Base-by-base conservation (phyloP, 352 stramenopile genomes). In the Halophytophthora batemanensis region DNA sequence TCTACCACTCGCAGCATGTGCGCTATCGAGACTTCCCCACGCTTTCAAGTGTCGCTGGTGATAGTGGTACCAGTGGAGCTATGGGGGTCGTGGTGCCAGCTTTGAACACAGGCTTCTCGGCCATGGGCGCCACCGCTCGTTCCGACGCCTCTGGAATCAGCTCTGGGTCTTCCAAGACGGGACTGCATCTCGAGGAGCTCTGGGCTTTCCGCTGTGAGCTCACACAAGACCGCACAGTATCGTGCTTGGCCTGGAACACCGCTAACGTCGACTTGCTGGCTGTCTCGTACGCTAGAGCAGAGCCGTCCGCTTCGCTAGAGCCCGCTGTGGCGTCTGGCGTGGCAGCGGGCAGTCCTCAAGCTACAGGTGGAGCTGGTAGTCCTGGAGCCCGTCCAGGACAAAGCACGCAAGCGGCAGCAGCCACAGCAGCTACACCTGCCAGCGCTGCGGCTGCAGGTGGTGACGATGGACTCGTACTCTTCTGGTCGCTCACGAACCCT, bases 401-500 rank as follows among this genome's bases (percentile, higher is more conserved):
- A 51, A 57, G 31, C 38, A 6, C 40, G 11, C 42, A 51, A 22
- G 53, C 54, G 0, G 28, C 41, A 22, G 36, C n/a, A 17, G 31
- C 43, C 15, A 28, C 47, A n/a, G 37, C 56, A 19, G 56, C 45
- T 14, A 57, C 23, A 10, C n/a, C n/a, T n/a, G 31, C 37, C 10
- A 33, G 17, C 0, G 36, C 52, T 25, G 47, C 28, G 2, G 22
- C 53, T 10, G 53, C 36, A 8, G 48, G 43, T 2, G 39, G 33
- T 2, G 23, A 65, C n/a, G 63, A 77, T n/a, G 89, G 90, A 2
- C 50, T 95, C 13, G 83, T 98, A n/a, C 66, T 97, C 21, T 97
- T 98, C 58, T 98, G 91, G 92, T 96, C 86, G 23, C 65, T 97
- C 17, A 93, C 87, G 42, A 98, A 98, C 59, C 90, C 90, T 4